Evolutionary conservation across 768 basidiomycete species (phyloP).

Genomic region (Austroboletus eburneus): DNA sequence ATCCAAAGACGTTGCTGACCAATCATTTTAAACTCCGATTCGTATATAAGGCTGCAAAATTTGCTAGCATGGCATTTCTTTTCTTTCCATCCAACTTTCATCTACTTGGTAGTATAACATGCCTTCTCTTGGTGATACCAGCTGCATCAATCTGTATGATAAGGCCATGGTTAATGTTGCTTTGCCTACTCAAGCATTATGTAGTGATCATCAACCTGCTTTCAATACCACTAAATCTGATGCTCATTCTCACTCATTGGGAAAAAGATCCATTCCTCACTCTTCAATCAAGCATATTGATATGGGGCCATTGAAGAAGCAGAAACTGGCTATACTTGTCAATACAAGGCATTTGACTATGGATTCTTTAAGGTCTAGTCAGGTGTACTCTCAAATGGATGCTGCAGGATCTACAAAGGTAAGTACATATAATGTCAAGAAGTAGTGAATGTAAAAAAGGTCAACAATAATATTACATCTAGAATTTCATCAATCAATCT

Average conservation of each 20-base stretch:
- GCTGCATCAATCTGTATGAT: background rate
- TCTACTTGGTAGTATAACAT: too few species aligned
- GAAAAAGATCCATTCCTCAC: background rate
- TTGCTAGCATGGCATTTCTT: too few species aligned
- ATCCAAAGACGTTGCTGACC: too few species aligned
- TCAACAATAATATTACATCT: too few species aligned
- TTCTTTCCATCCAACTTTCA: background rate
- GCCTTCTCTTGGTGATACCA: too few species aligned
- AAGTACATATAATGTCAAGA: background rate
- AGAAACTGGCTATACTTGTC: slow-evolving; percentile 11
- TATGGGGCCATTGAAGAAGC: background rate
- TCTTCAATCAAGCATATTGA: background rate
- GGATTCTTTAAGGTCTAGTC: background rate
- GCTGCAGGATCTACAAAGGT: slow-evolving; percentile 1
- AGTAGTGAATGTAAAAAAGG: too few species aligned
- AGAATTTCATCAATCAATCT: background rate
- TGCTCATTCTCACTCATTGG: background rate
- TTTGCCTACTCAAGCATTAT: background rate
- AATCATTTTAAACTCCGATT: slow-evolving; percentile 16
- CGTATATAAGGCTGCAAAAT: too few species aligned
- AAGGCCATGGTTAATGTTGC: background rate
- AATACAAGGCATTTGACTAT: slow-evolving; percentile 17
- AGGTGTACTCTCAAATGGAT: background rate
- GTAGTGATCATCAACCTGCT: background rate
- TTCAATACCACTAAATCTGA: background rate